Base-by-base conservation (phyloP, 2,329 filamentous ascomycete species). In the Ophiocordyceps robertsii region DNA sequence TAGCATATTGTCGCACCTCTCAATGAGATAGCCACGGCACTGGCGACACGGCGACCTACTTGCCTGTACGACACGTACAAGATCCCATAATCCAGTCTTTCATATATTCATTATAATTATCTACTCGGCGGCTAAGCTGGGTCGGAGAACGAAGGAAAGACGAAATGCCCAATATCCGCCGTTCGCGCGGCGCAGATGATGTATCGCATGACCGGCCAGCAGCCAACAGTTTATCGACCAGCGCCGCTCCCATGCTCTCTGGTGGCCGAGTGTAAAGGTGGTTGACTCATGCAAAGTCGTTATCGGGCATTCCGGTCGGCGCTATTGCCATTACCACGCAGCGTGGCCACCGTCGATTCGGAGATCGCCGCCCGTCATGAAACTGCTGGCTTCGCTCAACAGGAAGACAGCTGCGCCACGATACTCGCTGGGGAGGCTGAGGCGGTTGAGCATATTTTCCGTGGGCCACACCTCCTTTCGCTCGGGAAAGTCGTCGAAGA, bases 401-500 rank as follows among this genome's bases (percentile, higher is more conserved):
- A 88, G 69, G 67, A 84, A 86, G 47, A 88, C 72, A 3, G 79
- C 80, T 1, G 82, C 79, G 5, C 82, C 81, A 39, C 80, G 73
- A 59, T 83, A 85, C 58, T 88, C 82, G 39, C 77, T 67, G 0
- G 82, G 81, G 19, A 62, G 64, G 54, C 80, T 83, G 46, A 87
- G 66, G 30, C 77, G 72, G 27, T 73, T 78, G 42, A 94, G 69
- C 86, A 94, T 92, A 62, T 93, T 94, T 62, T 90, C 80, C 52
- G 73, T 81, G 14, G 84, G 77, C 88, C 88, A 94, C 46, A 80
- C 73, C 24, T 60, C 61, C 47, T 66, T 65, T 42, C 75, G 69
- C 53, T 88, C 83, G 0, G 87, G 87, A 50, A 76, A 84, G 48
- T 82, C 71, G 49, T 79, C 71, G 54, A 95, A 92, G 29, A 94